Evolutionary conservation across 1,284 basidiomycete genomes (phyloP).

Genomic region (Porodaedalea pini): DNA sequence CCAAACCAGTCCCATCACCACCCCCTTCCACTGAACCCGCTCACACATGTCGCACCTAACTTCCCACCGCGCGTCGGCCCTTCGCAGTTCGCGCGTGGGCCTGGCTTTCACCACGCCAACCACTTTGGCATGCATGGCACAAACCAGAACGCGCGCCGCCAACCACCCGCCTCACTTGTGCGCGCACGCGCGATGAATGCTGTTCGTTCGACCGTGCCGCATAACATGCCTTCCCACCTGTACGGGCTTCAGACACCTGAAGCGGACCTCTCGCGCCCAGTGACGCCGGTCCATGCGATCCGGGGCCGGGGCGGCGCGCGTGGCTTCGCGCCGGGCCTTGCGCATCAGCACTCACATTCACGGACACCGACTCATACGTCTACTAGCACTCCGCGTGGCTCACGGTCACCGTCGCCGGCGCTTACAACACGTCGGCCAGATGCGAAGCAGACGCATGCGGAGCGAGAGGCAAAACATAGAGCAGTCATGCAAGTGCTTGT

Average conservation of each 20-base stretch:
- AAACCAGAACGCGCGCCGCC: constrained; percentile 3
- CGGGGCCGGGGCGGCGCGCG: neutral
- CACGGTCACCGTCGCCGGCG: constrained; percentile 47
- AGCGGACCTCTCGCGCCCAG: neutral
- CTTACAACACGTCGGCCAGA: constrained; percentile 29
- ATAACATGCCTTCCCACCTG: neutral
- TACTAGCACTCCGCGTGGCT: constrained; percentile 26
- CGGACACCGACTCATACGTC: constrained; percentile 19
- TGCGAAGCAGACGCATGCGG: constrained; percentile 31
- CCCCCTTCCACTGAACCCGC: constrained; percentile 20
- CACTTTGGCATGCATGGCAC: neutral
- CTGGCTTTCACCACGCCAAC: neutral
- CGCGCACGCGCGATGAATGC: constrained; percentile 14
- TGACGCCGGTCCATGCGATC: neutral
- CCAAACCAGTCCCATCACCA: constrained; percentile 14
- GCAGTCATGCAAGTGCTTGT: constrained; percentile 52
- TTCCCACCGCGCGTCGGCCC: neutral
- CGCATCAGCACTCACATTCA: constrained; percentile 1
- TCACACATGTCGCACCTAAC: constrained; percentile 8
- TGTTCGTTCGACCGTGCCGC: constrained; percentile 5
- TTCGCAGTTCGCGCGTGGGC: neutral
- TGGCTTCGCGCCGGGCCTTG: neutral
- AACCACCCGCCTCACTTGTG: constrained; percentile 4
- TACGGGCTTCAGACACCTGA: neutral
- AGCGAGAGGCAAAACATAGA: constrained; percentile 38